Percentiles rank a stretch among this genome's conserved stretches.
phyloP scores from a whole-genome alignment of 352 stramenopile species.

The Phytophthora pluvialis region DNA sequence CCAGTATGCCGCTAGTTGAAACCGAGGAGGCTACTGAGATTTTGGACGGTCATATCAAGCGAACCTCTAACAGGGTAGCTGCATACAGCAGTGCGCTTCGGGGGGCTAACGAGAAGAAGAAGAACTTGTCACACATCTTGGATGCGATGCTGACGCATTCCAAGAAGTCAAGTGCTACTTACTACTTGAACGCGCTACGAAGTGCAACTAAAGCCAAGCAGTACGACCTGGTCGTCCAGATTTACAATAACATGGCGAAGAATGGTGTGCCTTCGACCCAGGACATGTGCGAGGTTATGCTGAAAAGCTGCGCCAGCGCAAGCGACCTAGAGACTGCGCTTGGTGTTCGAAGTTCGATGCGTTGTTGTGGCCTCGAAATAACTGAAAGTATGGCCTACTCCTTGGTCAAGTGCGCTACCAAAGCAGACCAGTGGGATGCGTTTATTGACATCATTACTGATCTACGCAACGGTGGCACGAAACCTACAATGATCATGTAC shows the following conservation, averaged over 20 bases:
- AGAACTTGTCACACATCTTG: background rate
- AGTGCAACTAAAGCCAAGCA: background rate
- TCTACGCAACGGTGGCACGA: background rate
- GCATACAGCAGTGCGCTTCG: background rate
- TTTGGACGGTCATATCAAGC: background rate
- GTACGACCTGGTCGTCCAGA: background rate
- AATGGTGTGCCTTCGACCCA: background rate
- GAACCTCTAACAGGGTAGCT: background rate
- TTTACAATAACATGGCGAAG: background rate
- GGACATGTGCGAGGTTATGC: background rate
- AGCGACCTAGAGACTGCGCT: background rate
- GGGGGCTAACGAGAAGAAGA: background rate
- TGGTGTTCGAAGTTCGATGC: background rate
- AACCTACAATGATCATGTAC: background rate
- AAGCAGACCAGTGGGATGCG: background rate
- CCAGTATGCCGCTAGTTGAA: too few relatives aligned
- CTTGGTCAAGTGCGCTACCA: background rate
- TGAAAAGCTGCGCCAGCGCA: background rate
- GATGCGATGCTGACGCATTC: background rate
- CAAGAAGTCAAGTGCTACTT: background rate
- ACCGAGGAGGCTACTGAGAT: background rate
- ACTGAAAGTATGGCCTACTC: background rate
- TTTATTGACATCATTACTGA: background rate
- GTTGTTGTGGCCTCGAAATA: background rate
- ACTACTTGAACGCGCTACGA: background rate